Evolutionary conservation across 768 basidiomycete genomes (phyloP), one percentile per base, ranked within the genome.

Genomic region (Polyporus arcularius): DNA sequence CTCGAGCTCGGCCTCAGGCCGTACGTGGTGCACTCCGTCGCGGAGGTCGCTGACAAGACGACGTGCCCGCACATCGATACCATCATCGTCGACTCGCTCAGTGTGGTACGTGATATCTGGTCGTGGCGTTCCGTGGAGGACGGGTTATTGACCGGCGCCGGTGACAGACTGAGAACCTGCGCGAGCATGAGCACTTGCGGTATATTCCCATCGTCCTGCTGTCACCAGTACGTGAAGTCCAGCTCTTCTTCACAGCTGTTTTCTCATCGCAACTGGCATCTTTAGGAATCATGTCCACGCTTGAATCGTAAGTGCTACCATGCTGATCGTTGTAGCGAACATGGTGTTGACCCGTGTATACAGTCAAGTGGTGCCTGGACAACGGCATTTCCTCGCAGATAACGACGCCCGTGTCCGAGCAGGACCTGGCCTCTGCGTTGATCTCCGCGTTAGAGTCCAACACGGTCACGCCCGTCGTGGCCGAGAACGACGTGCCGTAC

Each of bases 161-260:
- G 14, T 46, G 26, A 12, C 66, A 96, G 94, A 94, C 94, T 26
- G 94, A 97, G 72, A 85, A 81, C 65, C 82, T 98, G 57, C 85
- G 96, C 53, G 95, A 97, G 71, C 83, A 90, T 63, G 97, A 99
- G 70, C 94, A 96, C 70, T 78, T 99, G 58, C 87, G 97, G 50
- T 98, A 98, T 70, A 97, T 99, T 63, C 97, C 97, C 0, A 90
- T 98, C 60, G 94, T 98, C 2, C 83, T 99, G 14, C 80, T 96
- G 21, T 87, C 90, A 9, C 92, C 94, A 1, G 78, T 80, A 61
- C 65, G 79, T 73, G 3, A 7, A 18, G 12, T 31, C 16, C 6
- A 26, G 11, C 21, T 46, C 21, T 53, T 11, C 21, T 21, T 12
- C 15, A 2, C 21, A 10, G 32, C 26, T 49, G 43, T 14, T 26